Evolutionary conservation across 305 asterid genomes (phyloP).

Genomic region (Solanum chacoense): DNA sequence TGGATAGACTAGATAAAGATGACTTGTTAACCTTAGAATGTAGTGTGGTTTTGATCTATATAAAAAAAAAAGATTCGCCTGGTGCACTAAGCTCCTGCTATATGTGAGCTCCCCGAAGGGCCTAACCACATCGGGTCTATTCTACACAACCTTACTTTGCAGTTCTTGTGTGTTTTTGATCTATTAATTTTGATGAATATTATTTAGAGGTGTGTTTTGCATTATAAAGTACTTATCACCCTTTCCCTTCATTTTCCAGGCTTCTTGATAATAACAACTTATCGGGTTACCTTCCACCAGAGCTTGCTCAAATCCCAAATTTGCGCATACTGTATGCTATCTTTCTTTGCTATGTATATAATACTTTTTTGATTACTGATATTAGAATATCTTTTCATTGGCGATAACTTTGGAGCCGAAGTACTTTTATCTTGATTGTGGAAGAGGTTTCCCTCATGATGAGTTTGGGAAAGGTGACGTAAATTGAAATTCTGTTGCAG

Average conservation of each 20-base stretch:
- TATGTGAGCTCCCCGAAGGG: not conserved
- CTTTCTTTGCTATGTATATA: constrained; percentile 2
- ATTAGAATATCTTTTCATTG: not conserved
- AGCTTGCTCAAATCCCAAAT: constrained; percentile 54
- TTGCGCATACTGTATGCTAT: constrained; percentile 66
- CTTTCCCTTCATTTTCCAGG: constrained; percentile 27
- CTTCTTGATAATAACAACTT: constrained; percentile 95
- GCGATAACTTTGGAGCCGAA: not conserved
- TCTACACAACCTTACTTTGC: not conserved
- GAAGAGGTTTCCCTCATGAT: not conserved
- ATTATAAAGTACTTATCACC: not conserved
- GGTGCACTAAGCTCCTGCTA: not conserved
- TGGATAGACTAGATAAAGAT: not conserved
- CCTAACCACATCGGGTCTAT: not conserved
- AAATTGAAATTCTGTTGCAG: not conserved
- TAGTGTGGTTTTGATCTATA: not conserved
- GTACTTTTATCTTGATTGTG: not conserved
- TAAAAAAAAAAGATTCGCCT: not conserved
- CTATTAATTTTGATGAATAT: not conserved
- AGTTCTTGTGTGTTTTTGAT: not conserved
- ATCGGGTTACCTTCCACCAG: constrained; percentile 87
- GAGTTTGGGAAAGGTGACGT: not conserved
- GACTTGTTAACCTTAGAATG: not conserved
- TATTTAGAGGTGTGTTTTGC: not conserved
- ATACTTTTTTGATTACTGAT: not conserved